Conservation (phyloP, 1,284 basidiomycete genomes). For the Microbotryomycetes sp. region DNA sequence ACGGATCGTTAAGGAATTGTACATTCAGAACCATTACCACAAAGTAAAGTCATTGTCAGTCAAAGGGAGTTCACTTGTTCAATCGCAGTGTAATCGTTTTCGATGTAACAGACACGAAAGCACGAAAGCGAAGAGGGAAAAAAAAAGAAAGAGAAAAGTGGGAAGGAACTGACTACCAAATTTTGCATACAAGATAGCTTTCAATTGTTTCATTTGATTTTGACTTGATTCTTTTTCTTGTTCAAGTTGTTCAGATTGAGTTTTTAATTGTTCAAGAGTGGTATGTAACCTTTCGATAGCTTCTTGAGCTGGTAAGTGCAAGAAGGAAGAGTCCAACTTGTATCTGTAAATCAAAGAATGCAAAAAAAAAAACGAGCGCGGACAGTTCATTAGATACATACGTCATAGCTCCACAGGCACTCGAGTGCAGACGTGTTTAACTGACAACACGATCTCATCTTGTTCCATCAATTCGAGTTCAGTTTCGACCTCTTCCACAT, state of each 20-base stretch:
- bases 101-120: too few species aligned
- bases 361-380: not conserved
- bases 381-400: not conserved
- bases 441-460: slow-evolving; percentile 66
- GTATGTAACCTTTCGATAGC: slow-evolving; percentile 69
- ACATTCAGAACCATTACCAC: not conserved
- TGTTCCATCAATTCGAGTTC: slow-evolving; percentile 93
- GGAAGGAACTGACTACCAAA: slow-evolving; percentile 31
- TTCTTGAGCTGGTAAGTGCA: slow-evolving; percentile 63
- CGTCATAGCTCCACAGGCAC: too few species aligned
- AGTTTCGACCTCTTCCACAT: slow-evolving; percentile 73
- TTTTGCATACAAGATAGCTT: slow-evolving; percentile 56
- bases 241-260: slow-evolving; percentile 55
- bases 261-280: slow-evolving; percentile 59
- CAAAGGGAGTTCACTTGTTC: not conserved
- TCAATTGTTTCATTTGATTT: slow-evolving; percentile 79
- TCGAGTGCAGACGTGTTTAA: too few species aligned
- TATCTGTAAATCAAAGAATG: slow-evolving; percentile 53
- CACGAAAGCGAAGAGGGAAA: too few species aligned
- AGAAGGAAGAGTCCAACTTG: slow-evolving; percentile 82
- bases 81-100: too few species aligned
- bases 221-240: slow-evolving; percentile 64
- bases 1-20: not conserved
- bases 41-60: not conserved
- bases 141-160: not conserved